phyloP scores from a whole-genome alignment of 441 rosid species.

The Isatis lusitanica region DNA sequence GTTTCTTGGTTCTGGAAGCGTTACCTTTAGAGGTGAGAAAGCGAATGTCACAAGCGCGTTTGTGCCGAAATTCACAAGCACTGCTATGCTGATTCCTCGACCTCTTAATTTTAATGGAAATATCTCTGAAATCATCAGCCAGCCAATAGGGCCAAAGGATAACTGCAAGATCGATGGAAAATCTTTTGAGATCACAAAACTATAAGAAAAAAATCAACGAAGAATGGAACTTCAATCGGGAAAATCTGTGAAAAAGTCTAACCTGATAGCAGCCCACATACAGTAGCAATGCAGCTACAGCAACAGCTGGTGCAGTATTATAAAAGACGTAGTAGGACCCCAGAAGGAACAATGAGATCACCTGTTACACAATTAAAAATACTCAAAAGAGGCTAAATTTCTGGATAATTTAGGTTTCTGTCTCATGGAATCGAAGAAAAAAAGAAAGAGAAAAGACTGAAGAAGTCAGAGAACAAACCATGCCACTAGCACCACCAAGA shows the following conservation, averaged over 20 bases:
- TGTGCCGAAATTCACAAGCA: conserved; percentile 92
- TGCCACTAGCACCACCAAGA: conserved; percentile 91
- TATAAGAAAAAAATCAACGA: not conserved
- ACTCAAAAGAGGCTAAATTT: not conserved
- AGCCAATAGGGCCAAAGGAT: conserved; percentile 98
- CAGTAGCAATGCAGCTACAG: conserved; percentile 76
- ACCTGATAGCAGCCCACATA: conserved; percentile 99
- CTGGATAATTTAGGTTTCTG: not conserved
- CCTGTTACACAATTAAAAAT: conserved; percentile 44
- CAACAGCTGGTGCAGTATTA: conserved; percentile 56
- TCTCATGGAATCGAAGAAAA: not conserved
- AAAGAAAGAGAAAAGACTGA: conserved; percentile 1
- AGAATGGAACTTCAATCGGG: conserved; percentile 3
- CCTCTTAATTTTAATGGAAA: conserved; percentile 87
- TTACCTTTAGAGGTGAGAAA: conserved; percentile 89
- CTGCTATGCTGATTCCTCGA: conserved; percentile 85
- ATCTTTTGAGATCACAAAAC: not conserved
- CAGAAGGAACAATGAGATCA: conserved; percentile 76
- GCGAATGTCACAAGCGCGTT: conserved; percentile 93
- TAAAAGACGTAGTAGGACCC: conserved; percentile 91
- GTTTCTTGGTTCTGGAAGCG: not conserved
- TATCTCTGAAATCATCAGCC: conserved; percentile 97
- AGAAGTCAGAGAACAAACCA: conserved; percentile 47
- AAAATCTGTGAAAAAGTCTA: conserved; percentile 23
- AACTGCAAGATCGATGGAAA: conserved; percentile 49